Evolutionary conservation across 345 rosid genomes (phyloP).

Genomic region (Eucalyptus tenuipes): DNA sequence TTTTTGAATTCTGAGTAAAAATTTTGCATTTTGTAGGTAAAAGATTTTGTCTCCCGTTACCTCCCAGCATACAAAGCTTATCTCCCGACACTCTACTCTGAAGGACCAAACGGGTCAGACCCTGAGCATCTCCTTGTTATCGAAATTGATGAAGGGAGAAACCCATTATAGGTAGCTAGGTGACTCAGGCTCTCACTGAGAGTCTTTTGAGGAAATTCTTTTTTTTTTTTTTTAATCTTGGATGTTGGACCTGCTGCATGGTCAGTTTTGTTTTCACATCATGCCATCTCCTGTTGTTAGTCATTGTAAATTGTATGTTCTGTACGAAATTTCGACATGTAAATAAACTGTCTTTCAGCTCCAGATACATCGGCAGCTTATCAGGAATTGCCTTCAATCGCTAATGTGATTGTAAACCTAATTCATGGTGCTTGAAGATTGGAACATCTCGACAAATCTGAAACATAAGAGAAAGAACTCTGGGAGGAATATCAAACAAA

Average conservation of each 20-base stretch:
- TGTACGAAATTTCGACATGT: background rate
- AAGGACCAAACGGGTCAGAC: constrained; percentile 88
- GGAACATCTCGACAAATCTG: background rate
- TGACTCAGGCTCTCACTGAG: background rate
- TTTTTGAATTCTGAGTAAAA: background rate
- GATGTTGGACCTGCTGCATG: background rate
- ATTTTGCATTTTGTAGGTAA: constrained; percentile 32
- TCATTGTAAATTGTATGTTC: background rate
- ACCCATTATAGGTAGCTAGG: constrained; percentile 34
- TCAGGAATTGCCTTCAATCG: background rate
- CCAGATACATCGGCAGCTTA: background rate
- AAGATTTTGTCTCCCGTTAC: constrained; percentile 88
- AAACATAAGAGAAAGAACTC: background rate
- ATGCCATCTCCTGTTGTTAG: background rate
- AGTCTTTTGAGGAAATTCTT: background rate
- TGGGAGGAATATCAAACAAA: background rate
- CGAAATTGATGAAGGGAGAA: constrained; percentile 81
- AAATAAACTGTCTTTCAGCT: background rate
- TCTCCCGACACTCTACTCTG: constrained; percentile 66
- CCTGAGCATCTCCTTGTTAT: constrained; percentile 44
- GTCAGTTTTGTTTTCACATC: background rate
- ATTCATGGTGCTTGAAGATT: background rate
- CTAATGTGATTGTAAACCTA: background rate
- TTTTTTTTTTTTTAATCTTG: background rate
- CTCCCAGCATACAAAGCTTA: constrained; percentile 88